Evolutionary conservation across 2,329 filamentous ascomycete genomes (phyloP), one percentile per base, ranked within the genome.

Genomic region (Hypoxylon rubiginosum): DNA sequence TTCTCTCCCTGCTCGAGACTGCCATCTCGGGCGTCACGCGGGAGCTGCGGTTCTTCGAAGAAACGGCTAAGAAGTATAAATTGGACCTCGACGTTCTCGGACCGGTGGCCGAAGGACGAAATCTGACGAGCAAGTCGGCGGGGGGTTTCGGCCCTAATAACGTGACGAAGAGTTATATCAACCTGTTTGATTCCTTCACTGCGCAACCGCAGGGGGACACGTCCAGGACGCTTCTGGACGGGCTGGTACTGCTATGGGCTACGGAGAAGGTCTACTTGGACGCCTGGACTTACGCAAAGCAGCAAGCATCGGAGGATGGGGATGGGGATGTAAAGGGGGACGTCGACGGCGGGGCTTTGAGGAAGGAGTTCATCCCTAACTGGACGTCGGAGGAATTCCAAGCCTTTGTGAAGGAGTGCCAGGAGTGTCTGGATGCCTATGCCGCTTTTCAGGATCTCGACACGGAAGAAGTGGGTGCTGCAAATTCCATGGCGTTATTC

Each of bases 231-330:
- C 70, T 77, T 73, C 79, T 94, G 2, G 90, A 93, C 75, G 90
- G 89, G 5, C 82, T 92, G 66, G 85, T 92, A 2, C 84, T 92
- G n/a, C 85, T 94, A 24, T 94, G 91, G 89, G 89, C 88, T n/a
- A 93, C 90, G 1, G 92, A 95, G 79, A 87, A 83, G 50, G 85
- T 84, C 64, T 91, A 90, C 73, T 74, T 90, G 17, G 82, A 85
- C 41, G 84, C 88, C 11, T 91, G 89, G 89, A 81, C 80, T 9
- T 85, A 82, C 75, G 84, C 84, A 3, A 81, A 76, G 66, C 68
- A 75, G 4, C 78, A 83, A 70, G 51, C 46, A 4, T 32, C 72
- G 1, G 66, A 66, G 15, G 66, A 55, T 1, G 59, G 43, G 10
- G 66, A 70, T 21, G 67, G 59, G n/a, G n/a, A n/a, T n/a, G n/a